Evolutionary conservation across 306 rosid genomes (phyloP).

Genomic region (Cucurbita pepo): DNA sequence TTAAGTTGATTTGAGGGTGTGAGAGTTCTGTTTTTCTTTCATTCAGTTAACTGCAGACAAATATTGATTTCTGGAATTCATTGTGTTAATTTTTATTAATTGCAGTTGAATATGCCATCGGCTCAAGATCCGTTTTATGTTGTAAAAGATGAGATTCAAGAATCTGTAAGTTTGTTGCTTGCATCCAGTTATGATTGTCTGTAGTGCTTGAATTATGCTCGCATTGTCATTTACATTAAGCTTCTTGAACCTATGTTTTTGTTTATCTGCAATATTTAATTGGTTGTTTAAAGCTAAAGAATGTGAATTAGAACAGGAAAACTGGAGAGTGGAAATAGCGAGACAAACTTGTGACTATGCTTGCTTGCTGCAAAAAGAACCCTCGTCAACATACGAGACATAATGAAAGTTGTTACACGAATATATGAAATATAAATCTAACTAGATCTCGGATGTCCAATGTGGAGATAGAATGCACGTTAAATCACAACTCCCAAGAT

Average conservation of each 20-base stretch:
- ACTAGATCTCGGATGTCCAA: neutral
- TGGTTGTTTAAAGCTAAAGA: neutral
- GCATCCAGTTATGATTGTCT: neutral
- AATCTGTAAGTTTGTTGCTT: conserved; percentile 53
- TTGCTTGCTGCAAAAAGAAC: neutral
- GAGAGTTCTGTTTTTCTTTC: neutral
- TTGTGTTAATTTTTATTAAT: neutral
- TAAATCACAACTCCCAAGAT: neutral
- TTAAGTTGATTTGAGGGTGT: neutral
- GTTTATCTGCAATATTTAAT: neutral
- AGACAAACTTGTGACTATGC: neutral
- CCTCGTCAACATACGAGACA: neutral
- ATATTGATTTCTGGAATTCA: neutral
- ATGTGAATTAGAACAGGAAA: neutral
- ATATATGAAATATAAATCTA: neutral
- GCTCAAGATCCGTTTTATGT: conserved; percentile 98
- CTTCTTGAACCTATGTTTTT: no score
- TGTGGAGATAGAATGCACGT: neutral
- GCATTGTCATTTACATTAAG: neutral
- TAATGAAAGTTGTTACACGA: neutral
- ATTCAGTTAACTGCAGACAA: neutral
- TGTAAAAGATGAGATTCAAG: conserved; percentile 92
- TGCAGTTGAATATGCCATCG: conserved; percentile 51
- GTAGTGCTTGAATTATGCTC: neutral
- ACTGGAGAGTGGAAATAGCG: neutral